Evolutionary conservation across 257 asterid genomes (phyloP), one percentile per base, ranked within the genome.

Genomic region (Cynanchum wilfordii): DNA sequence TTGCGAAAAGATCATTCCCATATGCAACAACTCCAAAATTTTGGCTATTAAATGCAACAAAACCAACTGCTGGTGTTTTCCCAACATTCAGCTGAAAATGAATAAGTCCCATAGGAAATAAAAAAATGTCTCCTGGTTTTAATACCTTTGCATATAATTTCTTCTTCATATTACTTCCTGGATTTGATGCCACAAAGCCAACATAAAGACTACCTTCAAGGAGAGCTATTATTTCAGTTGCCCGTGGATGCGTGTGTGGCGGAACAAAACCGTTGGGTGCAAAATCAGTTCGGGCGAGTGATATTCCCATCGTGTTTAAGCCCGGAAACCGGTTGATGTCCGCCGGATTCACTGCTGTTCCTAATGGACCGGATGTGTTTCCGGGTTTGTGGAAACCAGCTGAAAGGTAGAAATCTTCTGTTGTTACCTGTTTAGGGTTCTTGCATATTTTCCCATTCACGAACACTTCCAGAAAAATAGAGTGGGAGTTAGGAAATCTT

Each of bases 381-480:
- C 71, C 71, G 12, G 54, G 71, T 20, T 20, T 67, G 30, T 67
- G 30, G 19, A 67, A 49, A 11, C 57, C 57, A 5, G 71, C 69
- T 29, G 54, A 44, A 3, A 38, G 54, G 33, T 27, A 9, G 54
- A 67, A 67, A 45, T 67, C 71, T 67, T 67, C 71, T 2, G 54
- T 2, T 8, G 71, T 67, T 5, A 67, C 71, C 2, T 12, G n/a
- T 7, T 42, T 67, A 40, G 55, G 71, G 56, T 66, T 47, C 71
- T 66, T 66, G 71, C 71, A 66, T n/a, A 66, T 12, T 66, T 66
- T 66, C 10, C 71, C 71, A 44, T 66, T 66, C 54, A 66, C 71
- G 30, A 38, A 42, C 29, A 38, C 71, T 66, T 54, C 71, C 38
- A 33, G 4, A 33, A 33, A 33, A 0, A 2, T 5, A 33, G 5